Conservation (phyloP, 257 asterid species). For the Anisodus tanguticus region DNA sequence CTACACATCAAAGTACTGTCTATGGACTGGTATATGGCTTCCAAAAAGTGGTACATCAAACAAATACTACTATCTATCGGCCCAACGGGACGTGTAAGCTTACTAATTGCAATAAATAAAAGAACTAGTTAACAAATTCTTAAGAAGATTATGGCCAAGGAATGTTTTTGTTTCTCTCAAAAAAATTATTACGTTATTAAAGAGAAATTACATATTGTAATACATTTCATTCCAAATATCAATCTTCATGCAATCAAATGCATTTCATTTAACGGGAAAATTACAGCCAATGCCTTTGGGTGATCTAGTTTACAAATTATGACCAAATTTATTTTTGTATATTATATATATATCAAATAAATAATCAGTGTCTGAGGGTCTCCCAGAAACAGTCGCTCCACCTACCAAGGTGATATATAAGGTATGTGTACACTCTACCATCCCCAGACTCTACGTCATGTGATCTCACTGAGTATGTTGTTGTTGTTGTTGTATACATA, state of each 20-base stretch:
- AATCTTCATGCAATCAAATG: background rate
- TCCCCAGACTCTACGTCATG: too few relatives aligned
- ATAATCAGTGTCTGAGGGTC: too few relatives aligned
- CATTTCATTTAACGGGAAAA: background rate
- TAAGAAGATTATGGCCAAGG: background rate
- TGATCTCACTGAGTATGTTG: too few relatives aligned
- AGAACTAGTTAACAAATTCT: background rate
- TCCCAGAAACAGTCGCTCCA: too few relatives aligned
- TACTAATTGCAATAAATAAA: background rate
- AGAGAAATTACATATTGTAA: background rate
- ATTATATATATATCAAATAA: too few relatives aligned
- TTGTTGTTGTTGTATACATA: too few relatives aligned
- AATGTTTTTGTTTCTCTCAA: background rate
- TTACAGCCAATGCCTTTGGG: too few relatives aligned
- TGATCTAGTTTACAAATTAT: too few relatives aligned
- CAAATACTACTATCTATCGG: background rate
- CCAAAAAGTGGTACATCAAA: background rate
- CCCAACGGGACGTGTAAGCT: background rate
- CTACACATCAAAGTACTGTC: background rate
- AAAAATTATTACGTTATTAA: background rate
- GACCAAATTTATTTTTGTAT: too few relatives aligned
- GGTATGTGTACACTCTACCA: too few relatives aligned
- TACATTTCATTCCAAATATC: background rate
- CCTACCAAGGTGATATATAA: too few relatives aligned
- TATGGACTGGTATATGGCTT: background rate